These are phyloP conservation scores for Suillus variegatus DNA, from an alignment of 768 basidiomycete species.

Conservation along the genomic window DNA sequence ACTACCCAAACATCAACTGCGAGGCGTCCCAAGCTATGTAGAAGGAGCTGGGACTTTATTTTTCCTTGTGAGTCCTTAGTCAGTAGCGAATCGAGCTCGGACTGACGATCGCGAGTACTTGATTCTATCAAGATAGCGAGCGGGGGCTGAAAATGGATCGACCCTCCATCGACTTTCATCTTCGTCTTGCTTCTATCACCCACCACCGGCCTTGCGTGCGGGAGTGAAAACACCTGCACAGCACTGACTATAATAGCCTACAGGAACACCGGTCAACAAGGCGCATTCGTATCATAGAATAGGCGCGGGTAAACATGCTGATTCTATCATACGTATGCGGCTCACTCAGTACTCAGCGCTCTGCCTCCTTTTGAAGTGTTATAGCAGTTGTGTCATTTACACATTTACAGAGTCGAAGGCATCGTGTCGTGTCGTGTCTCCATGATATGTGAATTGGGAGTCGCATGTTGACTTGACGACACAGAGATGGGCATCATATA, in stretches of 20 bases:
- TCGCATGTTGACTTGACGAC: background rate
- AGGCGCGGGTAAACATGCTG: fast-evolving
- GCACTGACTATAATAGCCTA: too few species aligned
- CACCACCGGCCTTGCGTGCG: background rate
- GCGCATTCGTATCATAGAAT: background rate
- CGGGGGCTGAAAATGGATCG: background rate
- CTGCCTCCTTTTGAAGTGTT: background rate
- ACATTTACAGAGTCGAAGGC: background rate
- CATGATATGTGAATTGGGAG: background rate
- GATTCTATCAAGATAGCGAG: background rate
- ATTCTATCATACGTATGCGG: background rate
- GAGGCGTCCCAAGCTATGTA: background rate
- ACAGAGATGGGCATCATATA: background rate
- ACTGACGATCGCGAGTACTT: background rate
- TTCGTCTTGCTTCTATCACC: background rate
- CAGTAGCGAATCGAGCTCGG: background rate
- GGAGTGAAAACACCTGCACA: background rate
- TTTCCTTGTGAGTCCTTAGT: background rate
- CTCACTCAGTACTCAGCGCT: background rate
- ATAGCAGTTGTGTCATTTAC: background rate
- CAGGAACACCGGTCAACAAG: background rate
- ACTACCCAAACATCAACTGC: background rate
- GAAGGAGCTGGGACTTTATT: background rate
- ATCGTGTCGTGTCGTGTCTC: background rate
- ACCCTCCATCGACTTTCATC: too few species aligned